Conservation (phyloP, 768 basidiomycete genomes). For the Tubosaeta sp. region DNA sequence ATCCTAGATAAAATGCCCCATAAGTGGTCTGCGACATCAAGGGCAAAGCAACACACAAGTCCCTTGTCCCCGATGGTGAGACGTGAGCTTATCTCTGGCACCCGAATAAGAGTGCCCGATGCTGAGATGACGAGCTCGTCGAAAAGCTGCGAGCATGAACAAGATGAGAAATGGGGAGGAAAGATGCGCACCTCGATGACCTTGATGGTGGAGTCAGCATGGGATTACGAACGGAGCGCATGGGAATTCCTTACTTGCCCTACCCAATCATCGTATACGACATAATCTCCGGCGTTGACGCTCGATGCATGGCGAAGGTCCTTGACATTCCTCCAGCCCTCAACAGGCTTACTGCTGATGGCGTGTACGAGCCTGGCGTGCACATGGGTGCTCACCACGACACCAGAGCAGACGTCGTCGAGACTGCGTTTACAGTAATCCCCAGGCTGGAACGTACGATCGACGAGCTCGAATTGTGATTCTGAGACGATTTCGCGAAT, state of each 20-base stretch:
- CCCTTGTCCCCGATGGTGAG: conserved; percentile 74
- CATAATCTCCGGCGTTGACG: conserved; percentile 77
- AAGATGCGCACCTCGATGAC: conserved; percentile 64
- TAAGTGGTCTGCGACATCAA: conserved; percentile 1
- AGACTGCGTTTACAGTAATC: conserved; percentile 79
- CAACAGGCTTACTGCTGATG: conserved; percentile 55
- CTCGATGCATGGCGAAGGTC: conserved; percentile 56
- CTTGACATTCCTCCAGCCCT: conserved; percentile 58
- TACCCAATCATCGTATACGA: conserved; percentile 81
- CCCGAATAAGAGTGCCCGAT: conserved; percentile 60
- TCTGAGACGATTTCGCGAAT: conserved; percentile 69
- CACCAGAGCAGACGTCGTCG: conserved; percentile 70
- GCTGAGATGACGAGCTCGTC: conserved; percentile 77
- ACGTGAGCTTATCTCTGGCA: conserved; percentile 76
- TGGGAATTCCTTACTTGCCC: conserved; percentile 62
- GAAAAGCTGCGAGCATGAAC: conserved; percentile 53
- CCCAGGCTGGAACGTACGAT: conserved; percentile 73
- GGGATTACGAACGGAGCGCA: conserved; percentile 4
- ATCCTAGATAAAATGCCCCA: conserved; percentile 41
- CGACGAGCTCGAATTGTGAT: conserved; percentile 62
- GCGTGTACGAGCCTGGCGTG: conserved; percentile 71
- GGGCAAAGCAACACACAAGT: conserved; percentile 41
- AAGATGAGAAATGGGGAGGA: neutral
- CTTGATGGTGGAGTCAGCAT: conserved; percentile 33
- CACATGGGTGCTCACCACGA: conserved; percentile 61